Conservation (phyloP, 2,329 filamentous ascomycete genomes). For the Colletotrichum truncatum region DNA sequence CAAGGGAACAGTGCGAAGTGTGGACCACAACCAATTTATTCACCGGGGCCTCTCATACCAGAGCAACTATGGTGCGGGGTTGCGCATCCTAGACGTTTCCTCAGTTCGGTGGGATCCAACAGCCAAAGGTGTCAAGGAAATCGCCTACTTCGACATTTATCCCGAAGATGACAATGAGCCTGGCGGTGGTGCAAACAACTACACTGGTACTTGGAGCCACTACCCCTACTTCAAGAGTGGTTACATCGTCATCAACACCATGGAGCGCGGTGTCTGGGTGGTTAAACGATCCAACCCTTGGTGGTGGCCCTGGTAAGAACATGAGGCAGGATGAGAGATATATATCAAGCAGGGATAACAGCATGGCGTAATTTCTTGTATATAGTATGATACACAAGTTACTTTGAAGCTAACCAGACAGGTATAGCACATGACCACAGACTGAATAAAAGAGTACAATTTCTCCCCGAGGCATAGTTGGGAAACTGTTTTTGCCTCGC, state of each 20-base stretch:
- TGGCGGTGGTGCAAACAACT: conserved; percentile 42
- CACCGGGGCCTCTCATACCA: conserved; percentile 55
- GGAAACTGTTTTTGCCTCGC: too few species aligned
- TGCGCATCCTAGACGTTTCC: conserved; percentile 49
- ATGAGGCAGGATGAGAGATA: background rate
- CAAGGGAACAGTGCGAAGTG: conserved; percentile 48
- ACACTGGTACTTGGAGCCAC: conserved; percentile 51
- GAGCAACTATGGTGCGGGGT: conserved; percentile 58
- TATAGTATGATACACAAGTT: background rate
- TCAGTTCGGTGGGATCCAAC: conserved; percentile 50
- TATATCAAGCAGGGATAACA: too few species aligned
- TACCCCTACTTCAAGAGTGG: conserved; percentile 52
- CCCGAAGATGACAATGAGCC: conserved; percentile 29
- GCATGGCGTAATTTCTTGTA: background rate
- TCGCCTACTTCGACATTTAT: conserved; percentile 32
- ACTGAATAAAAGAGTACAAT: too few species aligned
- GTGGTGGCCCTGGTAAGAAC: conserved; percentile 23
- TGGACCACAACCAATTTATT: conserved; percentile 60
- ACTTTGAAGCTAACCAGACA: background rate
- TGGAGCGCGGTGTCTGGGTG: conserved; percentile 52
- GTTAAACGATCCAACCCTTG: conserved; percentile 38
- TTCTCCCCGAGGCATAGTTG: too few species aligned
- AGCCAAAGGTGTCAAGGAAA: conserved; percentile 52
- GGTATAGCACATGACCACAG: too few species aligned
- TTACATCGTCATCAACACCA: conserved; percentile 56